Conservation (phyloP, 805 yeast genomes). For the Kuraishia hungarica region DNA sequence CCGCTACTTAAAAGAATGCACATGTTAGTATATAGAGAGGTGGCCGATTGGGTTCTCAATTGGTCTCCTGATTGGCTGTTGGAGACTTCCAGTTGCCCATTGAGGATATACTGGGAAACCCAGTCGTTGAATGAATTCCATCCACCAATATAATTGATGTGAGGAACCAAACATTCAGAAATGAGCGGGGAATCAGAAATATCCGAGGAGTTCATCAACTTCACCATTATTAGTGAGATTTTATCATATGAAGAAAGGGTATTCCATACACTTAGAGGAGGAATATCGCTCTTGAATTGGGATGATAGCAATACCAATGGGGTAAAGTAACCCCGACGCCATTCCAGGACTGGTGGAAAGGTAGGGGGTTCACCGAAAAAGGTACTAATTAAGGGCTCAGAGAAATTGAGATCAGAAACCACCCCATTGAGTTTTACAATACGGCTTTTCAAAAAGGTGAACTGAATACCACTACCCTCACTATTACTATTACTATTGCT, state of each 20-base stretch:
- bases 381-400: slow-evolving; percentile 6
- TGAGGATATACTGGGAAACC: neutral
- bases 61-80: slow-evolving; percentile 3
- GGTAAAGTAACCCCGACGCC: neutral
- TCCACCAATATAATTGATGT: slow-evolving; percentile 3
- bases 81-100: neutral
- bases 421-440: slow-evolving; percentile 11
- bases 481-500: too few relatives aligned
- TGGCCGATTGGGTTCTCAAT: slow-evolving; percentile 12
- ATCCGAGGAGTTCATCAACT: neutral
- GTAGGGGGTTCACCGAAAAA: slow-evolving; percentile 15
- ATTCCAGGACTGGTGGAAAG: slow-evolving; percentile 12
- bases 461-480: slow-evolving; percentile 3
- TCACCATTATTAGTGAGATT: slow-evolving; percentile 11
- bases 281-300: neutral
- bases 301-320: neutral
- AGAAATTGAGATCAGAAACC: slow-evolving; percentile 6
- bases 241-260: slow-evolving; percentile 11
- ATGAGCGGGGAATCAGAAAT: slow-evolving; percentile 6
- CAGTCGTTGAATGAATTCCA: neutral
- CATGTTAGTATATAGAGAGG: slow-evolving; percentile 5
- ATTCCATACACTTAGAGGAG: slow-evolving; percentile 15
- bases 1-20: neutral
- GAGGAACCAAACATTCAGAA: slow-evolving; percentile 11
- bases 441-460: slow-evolving; percentile 13